Conservation (phyloP, 2,329 filamentous ascomycete genomes). For the Fusarium domesticum region DNA sequence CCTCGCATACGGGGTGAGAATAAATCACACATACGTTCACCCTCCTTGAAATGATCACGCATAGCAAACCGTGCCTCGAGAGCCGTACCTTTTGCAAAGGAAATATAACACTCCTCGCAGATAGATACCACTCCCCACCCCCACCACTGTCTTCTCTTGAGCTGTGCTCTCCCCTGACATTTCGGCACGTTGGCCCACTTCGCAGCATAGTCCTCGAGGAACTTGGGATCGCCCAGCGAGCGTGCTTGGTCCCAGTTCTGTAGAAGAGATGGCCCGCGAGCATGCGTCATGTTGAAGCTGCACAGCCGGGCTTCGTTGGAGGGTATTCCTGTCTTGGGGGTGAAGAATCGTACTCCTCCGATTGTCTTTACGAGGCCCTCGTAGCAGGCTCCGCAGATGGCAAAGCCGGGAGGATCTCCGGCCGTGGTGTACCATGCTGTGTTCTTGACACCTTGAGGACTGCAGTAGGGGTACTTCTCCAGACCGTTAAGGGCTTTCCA, state of each 20-base stretch:
- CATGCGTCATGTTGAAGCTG: constrained; percentile 34
- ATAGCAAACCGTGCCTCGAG: constrained; percentile 32
- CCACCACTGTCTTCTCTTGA: constrained; percentile 25
- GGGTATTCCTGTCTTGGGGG: constrained; percentile 16
- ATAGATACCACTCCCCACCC: constrained; percentile 37
- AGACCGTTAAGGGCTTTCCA: constrained; percentile 33
- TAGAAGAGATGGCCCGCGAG: constrained; percentile 26
- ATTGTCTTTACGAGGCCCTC: constrained; percentile 33
- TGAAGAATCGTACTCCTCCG: constrained; percentile 31
- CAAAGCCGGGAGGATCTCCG: constrained; percentile 33
- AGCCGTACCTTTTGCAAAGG: constrained; percentile 30
- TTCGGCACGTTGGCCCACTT: constrained; percentile 30
- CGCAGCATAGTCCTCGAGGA: constrained; percentile 30
- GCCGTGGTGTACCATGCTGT: constrained; percentile 36
- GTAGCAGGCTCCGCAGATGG: constrained; percentile 37
- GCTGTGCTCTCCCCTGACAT: constrained; percentile 20
- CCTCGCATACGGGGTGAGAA: constrained; percentile 38
- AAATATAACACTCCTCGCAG: constrained; percentile 37
- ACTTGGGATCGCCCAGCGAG: constrained; percentile 24
- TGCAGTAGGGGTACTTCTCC: constrained; percentile 31
- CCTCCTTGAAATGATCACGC: constrained; percentile 16
- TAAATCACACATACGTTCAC: constrained; percentile 35
- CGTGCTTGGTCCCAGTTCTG: constrained; percentile 27
- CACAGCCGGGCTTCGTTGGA: constrained; percentile 28
- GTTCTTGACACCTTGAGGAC: constrained; percentile 29